A percentile compares a stretch with the other conserved stretches of the same genome.
Evolutionary conservation across 495 filamentous ascomycete genomes (phyloP).

Genomic region (Acidomyces sp.): DNA sequence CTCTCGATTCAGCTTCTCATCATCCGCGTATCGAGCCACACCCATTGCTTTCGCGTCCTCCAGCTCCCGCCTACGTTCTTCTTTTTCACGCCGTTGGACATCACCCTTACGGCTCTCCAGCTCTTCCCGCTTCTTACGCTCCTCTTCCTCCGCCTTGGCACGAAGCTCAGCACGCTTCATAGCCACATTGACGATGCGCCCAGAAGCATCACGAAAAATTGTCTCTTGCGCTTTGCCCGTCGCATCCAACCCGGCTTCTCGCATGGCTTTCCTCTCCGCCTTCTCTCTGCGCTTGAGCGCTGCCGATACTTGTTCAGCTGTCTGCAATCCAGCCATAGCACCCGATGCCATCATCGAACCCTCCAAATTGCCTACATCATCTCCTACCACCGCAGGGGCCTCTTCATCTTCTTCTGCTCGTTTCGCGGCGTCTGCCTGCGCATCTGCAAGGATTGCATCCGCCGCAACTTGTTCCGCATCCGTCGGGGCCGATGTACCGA

Average conservation of each 20-base stretch:
- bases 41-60: conserved; percentile 69
- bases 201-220: conserved; percentile 86
- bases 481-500: conserved; percentile 41
- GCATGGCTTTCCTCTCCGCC: conserved; percentile 37
- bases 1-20: conserved; percentile 72
- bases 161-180: conserved; percentile 81
- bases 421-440: conserved; percentile 49
- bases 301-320: conserved; percentile 60
- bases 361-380: conserved; percentile 20
- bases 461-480: conserved; percentile 50
- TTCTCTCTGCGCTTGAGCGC: conserved; percentile 46
- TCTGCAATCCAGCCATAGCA: conserved; percentile 74
- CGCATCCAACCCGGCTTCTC: conserved; percentile 32
- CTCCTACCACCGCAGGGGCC: conserved; percentile 30
- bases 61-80: conserved; percentile 46
- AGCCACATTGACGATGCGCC: conserved; percentile 76
- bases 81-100: conserved; percentile 54
- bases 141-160: conserved; percentile 53
- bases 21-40: conserved; percentile 66
- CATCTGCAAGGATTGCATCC: conserved; percentile 69
- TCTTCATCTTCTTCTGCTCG: conserved; percentile 31
- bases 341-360: conserved; percentile 65
- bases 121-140: conserved; percentile 46
- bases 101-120: conserved; percentile 64
- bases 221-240: conserved; percentile 50